Base-by-base conservation (phyloP, 140 eudicot genomes). In the Ambrosia hybrid region DNA sequence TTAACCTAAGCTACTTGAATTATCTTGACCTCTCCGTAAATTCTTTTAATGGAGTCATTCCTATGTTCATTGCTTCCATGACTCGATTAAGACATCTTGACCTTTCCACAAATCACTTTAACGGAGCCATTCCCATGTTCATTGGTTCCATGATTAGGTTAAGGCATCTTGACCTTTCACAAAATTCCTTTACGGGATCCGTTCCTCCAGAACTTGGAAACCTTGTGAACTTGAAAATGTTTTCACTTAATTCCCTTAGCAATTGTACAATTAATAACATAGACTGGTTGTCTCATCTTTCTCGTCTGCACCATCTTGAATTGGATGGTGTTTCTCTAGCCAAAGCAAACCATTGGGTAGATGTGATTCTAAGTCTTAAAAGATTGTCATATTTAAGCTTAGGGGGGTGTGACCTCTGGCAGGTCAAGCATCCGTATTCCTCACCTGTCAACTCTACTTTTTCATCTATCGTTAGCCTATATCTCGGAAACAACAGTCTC, bases 121-220 rank as follows among this genome's bases (percentile, higher is more conserved):
- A 13, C 3, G 67, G 58, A 36, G 9, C 74, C 51, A 78, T 85
- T 17, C 89, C 89, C 4, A 46, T 6, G 41, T 73, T 46, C 16
- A 49, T 84, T 51, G 88, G 85, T 77, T 73, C 79, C 8, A 3
- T 84, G 33, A 14, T 70, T 9, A 13, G 30, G 3, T 74, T 84
- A 41, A 9, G 17, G 41, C 15, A 70, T 46, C 79, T 84, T 46
- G 53, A 64, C 9, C 79, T 84, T 34, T 38, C 66, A 0, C 0
- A 4, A 9, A 52, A 56, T 17, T 36, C 3, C 3, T 17, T 59
- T 38, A 3, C 8, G 10, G 87, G 87, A 51, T 16, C 8, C 51
- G 51, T 80, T 68, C 83, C 84, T 73, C 11, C 21, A 3, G 63
- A 79, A 8, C 30, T 79, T 49, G 78, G 85, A 26, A 79, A 82